Base-by-base conservation (phyloP, 805 yeast species). In the Spathaspora gorwiae region DNA sequence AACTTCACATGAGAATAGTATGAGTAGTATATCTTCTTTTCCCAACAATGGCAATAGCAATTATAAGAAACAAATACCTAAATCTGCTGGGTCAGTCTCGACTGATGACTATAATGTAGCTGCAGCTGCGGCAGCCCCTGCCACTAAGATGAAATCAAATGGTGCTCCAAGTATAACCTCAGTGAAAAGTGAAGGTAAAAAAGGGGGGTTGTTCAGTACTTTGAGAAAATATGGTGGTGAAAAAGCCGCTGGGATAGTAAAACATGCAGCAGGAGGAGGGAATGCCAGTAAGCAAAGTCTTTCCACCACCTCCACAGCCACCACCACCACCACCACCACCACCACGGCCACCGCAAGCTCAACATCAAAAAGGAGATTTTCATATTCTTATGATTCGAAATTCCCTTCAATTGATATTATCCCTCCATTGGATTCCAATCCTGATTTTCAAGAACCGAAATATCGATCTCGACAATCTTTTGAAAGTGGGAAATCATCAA, bases 171-270 rank as follows among this genome's bases (percentile, higher is more conserved):
- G 13, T 13, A 13, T 12, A n/a, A 15, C 12, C 2, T 12, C 12
- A 2, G 30, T 9, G 5, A 31, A 30, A 15, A 30, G 30, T 7
- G 36, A 13, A 15, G 31, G 8, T 24, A 54, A 48, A 39, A 66
- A 61, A 42, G 62, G 70, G 43, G 70, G 75, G 0, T 46, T 70
- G 7, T 61, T 71, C 43, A 70, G 72, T 40, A 66, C 74, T 10
- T 57, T 64, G n/a, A 50, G 73, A 31, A 70, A 69, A 45, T 68
- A 62, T 44, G 68, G 73, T 10, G 69, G 41, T 14, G 51, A 45
- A 14, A 40, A 40, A 33, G 11, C 27, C 2, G 43, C 15, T 5
- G 42, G 29, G 9, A 34, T 35, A 9, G 29, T 35, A 42, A 41
- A 41, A 15, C 42, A 39, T 13, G 40, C 40, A 3, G 2, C 39